Percentiles rank a stretch among this genome's conserved stretches.
phyloP scores from a whole-genome alignment of 495 filamentous ascomycete genomes.

The Neurospora cerealis region DNA sequence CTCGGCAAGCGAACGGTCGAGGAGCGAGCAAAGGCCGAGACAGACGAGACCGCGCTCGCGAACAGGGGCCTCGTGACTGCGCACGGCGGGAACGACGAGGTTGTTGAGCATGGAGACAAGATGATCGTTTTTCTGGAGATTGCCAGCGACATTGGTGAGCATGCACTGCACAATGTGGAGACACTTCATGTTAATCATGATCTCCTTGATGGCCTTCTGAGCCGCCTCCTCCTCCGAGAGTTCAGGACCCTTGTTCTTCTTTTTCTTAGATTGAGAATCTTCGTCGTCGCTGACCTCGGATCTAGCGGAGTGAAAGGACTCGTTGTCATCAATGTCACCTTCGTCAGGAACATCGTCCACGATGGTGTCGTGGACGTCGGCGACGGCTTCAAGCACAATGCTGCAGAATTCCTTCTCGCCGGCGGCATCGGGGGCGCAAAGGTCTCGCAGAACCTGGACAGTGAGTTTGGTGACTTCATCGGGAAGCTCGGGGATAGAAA shows the following conservation, averaged over 20 bases:
- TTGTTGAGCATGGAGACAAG: slow-evolving; percentile 94
- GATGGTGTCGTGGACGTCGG: slow-evolving; percentile 91
- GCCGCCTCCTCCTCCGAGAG: slow-evolving; percentile 65
- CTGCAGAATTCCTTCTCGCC: slow-evolving; percentile 91
- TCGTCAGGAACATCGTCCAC: slow-evolving; percentile 39
- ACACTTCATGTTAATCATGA: slow-evolving; percentile 97
- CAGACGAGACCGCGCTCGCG: slow-evolving; percentile 83
- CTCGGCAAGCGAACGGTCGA: slow-evolving; percentile 83
- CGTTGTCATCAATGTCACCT: slow-evolving; percentile 54
- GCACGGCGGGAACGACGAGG: slow-evolving; percentile 86
- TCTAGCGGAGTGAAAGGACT: slow-evolving; percentile 84
- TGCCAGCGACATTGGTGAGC: slow-evolving; percentile 80
- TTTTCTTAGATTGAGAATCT: slow-evolving; percentile 42
- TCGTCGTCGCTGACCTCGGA: slow-evolving; percentile 66
- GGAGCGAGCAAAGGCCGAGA: slow-evolving; percentile 79
- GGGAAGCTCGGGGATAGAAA: slow-evolving; percentile 79
- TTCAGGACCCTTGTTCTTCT: slow-evolving; percentile 36
- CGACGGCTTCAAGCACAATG: slow-evolving; percentile 83
- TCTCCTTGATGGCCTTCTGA: slow-evolving; percentile 73
- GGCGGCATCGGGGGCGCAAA: slow-evolving; percentile 65
- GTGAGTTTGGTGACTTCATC: slow-evolving; percentile 87
- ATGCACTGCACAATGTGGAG: slow-evolving; percentile 96
- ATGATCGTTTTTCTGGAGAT: slow-evolving; percentile 75
- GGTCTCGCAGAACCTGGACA: slow-evolving; percentile 68
- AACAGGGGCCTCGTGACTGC: slow-evolving; percentile 86